These are phyloP conservation scores for Euptelea pleiosperma DNA, from an alignment of 164 flowering plant genomes.

Conservation along the genomic window DNA sequence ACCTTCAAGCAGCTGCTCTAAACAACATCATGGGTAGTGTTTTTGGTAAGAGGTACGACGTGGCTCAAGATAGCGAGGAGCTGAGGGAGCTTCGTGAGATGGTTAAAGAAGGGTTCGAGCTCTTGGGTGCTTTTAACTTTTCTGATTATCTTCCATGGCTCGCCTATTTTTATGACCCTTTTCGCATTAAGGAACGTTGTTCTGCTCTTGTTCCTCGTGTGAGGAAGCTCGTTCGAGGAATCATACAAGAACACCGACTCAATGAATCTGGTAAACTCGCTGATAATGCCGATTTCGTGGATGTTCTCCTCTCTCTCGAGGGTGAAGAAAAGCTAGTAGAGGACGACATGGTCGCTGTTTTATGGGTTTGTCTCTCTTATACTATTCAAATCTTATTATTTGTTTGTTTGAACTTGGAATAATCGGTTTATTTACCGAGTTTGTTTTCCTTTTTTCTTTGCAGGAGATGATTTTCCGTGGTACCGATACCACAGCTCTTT, in stretches of 20 bases:
- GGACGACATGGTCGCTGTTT: constrained; percentile 57
- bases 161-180: constrained; percentile 47
- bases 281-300: constrained; percentile 45
- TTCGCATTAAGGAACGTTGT: constrained; percentile 37
- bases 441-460: background rate
- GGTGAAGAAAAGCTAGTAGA: constrained; percentile 54
- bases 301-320: constrained; percentile 50
- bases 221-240: constrained; percentile 32
- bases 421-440: background rate
- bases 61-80: constrained; percentile 16
- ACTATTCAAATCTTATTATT: background rate
- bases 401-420: background rate
- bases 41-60: constrained; percentile 51
- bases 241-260: constrained; percentile 43
- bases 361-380: constrained; percentile 38
- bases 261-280: background rate
- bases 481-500: constrained; percentile 46
- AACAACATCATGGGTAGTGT: constrained; percentile 67
- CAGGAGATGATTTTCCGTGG: constrained; percentile 68
- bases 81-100: constrained; percentile 38
- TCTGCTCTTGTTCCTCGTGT: constrained; percentile 56
- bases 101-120: constrained; percentile 76
- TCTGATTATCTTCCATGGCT: constrained; percentile 68
- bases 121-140: constrained; percentile 76
- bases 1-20: constrained; percentile 51